phyloP scores from a whole-genome alignment of 352 stramenopile species.

The Achlya hypogyna region DNA sequence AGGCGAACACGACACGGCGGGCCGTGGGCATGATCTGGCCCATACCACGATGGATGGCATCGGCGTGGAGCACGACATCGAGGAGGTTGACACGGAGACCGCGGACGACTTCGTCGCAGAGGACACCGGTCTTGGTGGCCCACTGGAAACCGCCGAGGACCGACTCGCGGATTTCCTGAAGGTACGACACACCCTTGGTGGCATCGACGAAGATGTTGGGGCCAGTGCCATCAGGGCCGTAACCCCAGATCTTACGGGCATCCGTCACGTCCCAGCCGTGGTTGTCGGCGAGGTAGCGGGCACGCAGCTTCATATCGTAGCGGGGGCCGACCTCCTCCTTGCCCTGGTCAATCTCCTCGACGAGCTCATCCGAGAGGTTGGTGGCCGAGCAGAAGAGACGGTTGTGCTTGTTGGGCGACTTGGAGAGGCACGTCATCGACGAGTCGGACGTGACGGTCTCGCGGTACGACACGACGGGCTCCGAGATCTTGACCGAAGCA shows the following conservation, averaged over 20 bases:
- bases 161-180: constrained; percentile 99
- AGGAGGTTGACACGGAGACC: constrained; percentile 97
- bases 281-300: constrained; percentile 95
- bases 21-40: constrained; percentile 99
- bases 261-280: constrained; percentile 97
- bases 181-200: constrained; percentile 99
- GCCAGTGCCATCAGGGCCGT: constrained; percentile 97
- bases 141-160: constrained; percentile 98
- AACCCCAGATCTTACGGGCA: constrained; percentile 99
- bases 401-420: constrained; percentile 99
- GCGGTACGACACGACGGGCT: constrained; percentile 99
- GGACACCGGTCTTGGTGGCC: constrained; percentile 95
- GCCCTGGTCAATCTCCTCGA: constrained; percentile 95
- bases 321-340: constrained; percentile 85
- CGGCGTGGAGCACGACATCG: constrained; percentile 98
- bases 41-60: constrained; percentile 99
- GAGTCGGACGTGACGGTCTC: constrained; percentile 97
- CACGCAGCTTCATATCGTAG: constrained; percentile 95
- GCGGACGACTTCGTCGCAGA: constrained; percentile 97
- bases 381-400: constrained; percentile 95
- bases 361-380: constrained; percentile 90
- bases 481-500: constrained; percentile 97
- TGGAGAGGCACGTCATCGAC: constrained; percentile 94
- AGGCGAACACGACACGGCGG: constrained; percentile 97
- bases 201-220: constrained; percentile 98